Conservation (phyloP, 1,284 basidiomycete species). For the Cutaneotrichosporon dermatis region DNA sequence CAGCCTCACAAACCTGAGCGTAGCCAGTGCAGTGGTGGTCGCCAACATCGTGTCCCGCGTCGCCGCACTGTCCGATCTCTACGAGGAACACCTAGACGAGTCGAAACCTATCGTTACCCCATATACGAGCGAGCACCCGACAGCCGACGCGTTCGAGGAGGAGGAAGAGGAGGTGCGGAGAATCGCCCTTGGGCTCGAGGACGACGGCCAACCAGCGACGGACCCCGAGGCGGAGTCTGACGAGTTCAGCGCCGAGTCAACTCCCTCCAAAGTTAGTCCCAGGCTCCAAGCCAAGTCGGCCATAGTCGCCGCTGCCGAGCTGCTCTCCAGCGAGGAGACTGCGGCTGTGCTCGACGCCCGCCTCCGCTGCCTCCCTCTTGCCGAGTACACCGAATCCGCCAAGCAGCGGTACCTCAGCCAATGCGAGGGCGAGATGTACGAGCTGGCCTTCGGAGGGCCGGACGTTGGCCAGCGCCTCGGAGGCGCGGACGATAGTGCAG, state of each 20-base stretch:
- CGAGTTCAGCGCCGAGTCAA: too few relatives aligned
- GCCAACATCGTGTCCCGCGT: constrained; percentile 1
- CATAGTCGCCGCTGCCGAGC: not conserved
- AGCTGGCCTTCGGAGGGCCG: constrained; percentile 7
- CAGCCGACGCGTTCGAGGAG: constrained; percentile 7
- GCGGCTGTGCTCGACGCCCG: constrained; percentile 25
- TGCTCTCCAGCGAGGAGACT: not conserved
- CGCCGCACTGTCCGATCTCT: not conserved
- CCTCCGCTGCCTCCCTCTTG: constrained; percentile 22
- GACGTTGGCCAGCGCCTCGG: not conserved
- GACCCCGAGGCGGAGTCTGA: too few relatives aligned
- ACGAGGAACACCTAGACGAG: constrained; percentile 9
- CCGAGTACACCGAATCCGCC: constrained; percentile 33
- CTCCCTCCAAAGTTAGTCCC: too few relatives aligned
- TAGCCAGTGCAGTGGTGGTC: not conserved
- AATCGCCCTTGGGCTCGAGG: not conserved
- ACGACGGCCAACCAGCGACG: not conserved
- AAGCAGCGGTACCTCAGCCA: constrained; percentile 34
- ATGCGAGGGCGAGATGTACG: constrained; percentile 34
- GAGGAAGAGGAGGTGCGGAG: constrained; percentile 2
- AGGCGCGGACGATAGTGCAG: not conserved
- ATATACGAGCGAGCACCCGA: not conserved
- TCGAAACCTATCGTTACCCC: not conserved
- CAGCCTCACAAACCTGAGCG: too few relatives aligned
- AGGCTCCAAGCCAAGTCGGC: not conserved